Evolutionary conservation across 2,329 filamentous ascomycete genomes (phyloP).

Genomic region (Tolypocladium guangdongense): DNA sequence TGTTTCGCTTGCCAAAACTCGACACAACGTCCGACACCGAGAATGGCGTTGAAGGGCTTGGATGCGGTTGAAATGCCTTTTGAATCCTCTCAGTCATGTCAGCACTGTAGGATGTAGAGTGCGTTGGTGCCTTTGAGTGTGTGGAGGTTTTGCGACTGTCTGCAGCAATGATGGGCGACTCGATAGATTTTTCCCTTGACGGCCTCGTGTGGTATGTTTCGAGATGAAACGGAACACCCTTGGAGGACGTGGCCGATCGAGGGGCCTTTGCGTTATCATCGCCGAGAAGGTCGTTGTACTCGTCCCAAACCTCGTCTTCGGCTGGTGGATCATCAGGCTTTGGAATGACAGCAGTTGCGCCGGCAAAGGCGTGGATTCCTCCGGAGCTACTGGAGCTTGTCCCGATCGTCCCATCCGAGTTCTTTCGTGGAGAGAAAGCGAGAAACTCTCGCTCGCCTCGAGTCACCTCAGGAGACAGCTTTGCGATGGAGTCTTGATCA

Average conservation of each 20-base stretch:
- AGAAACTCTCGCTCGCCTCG: constrained; percentile 53
- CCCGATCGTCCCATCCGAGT: constrained; percentile 49
- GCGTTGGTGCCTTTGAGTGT: constrained; percentile 21
- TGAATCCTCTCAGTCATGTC: constrained; percentile 44
- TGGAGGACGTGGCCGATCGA: constrained; percentile 44
- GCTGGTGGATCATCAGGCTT: constrained; percentile 48
- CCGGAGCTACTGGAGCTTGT: constrained; percentile 53
- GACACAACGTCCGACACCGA: constrained; percentile 29
- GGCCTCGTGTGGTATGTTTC: constrained; percentile 34
- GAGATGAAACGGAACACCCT: constrained; percentile 44
- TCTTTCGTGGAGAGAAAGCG: constrained; percentile 60
- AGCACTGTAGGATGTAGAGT: constrained; percentile 42
- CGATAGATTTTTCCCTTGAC: constrained; percentile 25
- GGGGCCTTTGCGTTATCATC: constrained; percentile 39
- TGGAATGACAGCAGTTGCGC: constrained; percentile 57
- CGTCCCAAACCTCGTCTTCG: constrained; percentile 89
- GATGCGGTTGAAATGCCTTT: constrained; percentile 32
- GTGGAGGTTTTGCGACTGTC: constrained; percentile 20
- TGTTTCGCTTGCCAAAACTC: neutral
- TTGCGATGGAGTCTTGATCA: constrained; percentile 17
- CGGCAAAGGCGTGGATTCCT: constrained; percentile 42
- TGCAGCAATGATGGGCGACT: constrained; percentile 35
- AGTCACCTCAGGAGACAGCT: constrained; percentile 18
- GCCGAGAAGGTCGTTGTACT: constrained; percentile 82
- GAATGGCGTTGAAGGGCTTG: constrained; percentile 31